Base-by-base conservation (phyloP, 2,329 filamentous ascomycete genomes). In the Ceratocystis diversiconidia region DNA sequence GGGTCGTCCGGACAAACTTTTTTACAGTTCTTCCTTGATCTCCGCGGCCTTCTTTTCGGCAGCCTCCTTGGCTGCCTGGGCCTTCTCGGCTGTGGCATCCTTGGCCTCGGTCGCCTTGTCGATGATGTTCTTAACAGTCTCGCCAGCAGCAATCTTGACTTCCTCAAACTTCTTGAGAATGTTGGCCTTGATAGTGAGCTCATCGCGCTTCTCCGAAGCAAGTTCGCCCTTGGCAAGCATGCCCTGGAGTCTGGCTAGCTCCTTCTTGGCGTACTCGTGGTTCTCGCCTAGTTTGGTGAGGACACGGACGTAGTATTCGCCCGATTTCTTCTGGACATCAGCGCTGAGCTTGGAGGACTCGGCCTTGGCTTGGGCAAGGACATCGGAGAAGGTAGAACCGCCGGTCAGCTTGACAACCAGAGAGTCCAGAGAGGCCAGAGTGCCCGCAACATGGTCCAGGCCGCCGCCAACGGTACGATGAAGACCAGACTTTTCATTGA, bases 221-320 rank as follows among this genome's bases (percentile, higher is more conserved):
- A 96, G 81, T 68, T 89, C 90, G 69, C 92, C 90, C 84, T 95
- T 96, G 77, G 84, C 82, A 69, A 96, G 78, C 70, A 97, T 83
- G 70, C 87, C 85, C 71, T 90, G 82, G 68, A 97, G 80, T 69
- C 92, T 84, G 68, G 85, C 81, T 69, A 92, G 79, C 81, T 97
- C 92, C 85, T 96, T 97, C 73, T 84, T 79, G 61, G 85, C 90
- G 73, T 90, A 96, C 63, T 80, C 86, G 68, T 88, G 81, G 77
- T 88, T 95, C 75, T 86, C 80, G 73, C 79, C 81, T 69, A 94
- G 79, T 85, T 96, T 97, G 74, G 89, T 84, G 68, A 94, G 88
- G 65, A 95, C 91, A 74, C 89, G 90, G 74, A 94, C 80, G 76
- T 99, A 97, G 83, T 99, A 99, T 77, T 92, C 83, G 60, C 90